Conservation (phyloP, 441 rosid species). For the Jatropha podagrica region DNA sequence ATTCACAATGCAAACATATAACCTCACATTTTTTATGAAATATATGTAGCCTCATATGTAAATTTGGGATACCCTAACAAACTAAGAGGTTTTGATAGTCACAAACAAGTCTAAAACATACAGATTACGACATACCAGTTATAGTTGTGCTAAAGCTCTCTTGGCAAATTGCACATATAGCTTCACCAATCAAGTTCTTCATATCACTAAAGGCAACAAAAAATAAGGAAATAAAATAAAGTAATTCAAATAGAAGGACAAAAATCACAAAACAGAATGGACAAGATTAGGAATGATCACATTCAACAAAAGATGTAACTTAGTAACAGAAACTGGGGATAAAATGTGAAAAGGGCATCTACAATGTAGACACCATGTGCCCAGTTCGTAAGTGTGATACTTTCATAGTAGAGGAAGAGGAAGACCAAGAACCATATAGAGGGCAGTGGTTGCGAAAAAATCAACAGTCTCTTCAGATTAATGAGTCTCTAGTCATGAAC, state of each 20-base stretch:
- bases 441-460: too few relatives aligned
- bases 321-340: too few relatives aligned
- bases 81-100: background rate
- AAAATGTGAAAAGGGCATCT: too few relatives aligned
- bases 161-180: slow-evolving; percentile 47
- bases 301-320: too few relatives aligned
- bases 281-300: too few relatives aligned
- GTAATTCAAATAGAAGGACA: background rate
- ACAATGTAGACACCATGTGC: too few relatives aligned
- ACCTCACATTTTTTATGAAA: background rate
- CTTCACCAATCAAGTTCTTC: slow-evolving; percentile 62
- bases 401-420: too few relatives aligned
- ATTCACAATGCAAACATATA: background rate
- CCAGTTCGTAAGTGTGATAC: too few relatives aligned
- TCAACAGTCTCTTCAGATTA: too few relatives aligned
- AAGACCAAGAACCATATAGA: too few relatives aligned
- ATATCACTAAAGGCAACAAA: slow-evolving; percentile 38
- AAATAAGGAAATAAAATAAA: background rate
- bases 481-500: too few relatives aligned
- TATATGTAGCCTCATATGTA: background rate
- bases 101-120: background rate
- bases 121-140: slow-evolving; percentile 31
- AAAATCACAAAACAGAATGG: too few relatives aligned
- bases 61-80: background rate
- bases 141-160: slow-evolving; percentile 52